phyloP scores from a whole-genome alignment of 1,284 basidiomycete species.

The Meira nashicola region DNA sequence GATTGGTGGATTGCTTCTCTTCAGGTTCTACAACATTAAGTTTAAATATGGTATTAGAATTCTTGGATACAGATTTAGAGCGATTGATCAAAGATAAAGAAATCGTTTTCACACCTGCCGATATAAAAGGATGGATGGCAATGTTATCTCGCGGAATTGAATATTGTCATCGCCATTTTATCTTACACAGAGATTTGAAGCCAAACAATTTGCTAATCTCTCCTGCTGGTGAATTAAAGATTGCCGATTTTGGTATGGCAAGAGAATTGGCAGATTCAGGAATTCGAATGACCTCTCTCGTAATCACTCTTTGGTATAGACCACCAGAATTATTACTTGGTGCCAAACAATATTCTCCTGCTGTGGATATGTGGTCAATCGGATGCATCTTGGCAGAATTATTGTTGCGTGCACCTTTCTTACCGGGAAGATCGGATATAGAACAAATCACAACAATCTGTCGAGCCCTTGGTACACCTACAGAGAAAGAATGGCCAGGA shows the following conservation, averaged over 20 bases:
- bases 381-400: constrained; percentile 94
- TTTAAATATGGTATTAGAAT: constrained; percentile 94
- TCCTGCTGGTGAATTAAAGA: constrained; percentile 83
- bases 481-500: constrained; percentile 97
- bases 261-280: constrained; percentile 89
- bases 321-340: constrained; percentile 89
- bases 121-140: constrained; percentile 98
- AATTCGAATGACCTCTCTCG: constrained; percentile 93
- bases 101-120: constrained; percentile 84
- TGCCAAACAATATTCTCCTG: constrained; percentile 76
- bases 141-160: constrained; percentile 95
- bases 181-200: constrained; percentile 93
- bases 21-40: constrained; percentile 70
- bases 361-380: constrained; percentile 89
- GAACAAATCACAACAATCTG: constrained; percentile 94
- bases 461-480: constrained; percentile 87
- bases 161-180: constrained; percentile 90
- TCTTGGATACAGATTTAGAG: constrained; percentile 94
- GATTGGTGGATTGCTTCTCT: constrained; percentile 96
- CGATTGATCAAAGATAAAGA: constrained; percentile 89
- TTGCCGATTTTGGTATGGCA: constrained; percentile 98
- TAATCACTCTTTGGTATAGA: constrained; percentile 96
- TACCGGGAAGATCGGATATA: constrained; percentile 89
- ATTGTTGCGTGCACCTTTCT: constrained; percentile 87
- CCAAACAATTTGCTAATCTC: constrained; percentile 97